Percentiles rank a stretch among this genome's conserved stretches.
These are phyloP conservation scores for Coniochaeta sp. DNA, from an alignment of 2,329 filamentous ascomycete species.

Conservation along the genomic window DNA sequence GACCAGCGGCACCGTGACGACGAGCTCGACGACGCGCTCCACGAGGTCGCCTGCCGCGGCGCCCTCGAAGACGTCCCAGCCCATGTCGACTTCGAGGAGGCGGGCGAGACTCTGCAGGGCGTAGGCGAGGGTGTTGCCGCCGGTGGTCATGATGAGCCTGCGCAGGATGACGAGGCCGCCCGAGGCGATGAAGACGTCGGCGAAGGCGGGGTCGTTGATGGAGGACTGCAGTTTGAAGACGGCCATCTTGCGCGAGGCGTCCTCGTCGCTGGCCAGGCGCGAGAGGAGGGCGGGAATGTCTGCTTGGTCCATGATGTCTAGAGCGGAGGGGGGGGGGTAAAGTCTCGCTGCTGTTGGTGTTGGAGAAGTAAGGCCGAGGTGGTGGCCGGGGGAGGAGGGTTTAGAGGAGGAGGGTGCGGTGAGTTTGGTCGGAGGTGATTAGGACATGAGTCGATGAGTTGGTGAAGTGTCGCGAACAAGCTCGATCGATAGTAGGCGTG, in stretches of 20 bases:
- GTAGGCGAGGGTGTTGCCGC: conserved; percentile 92
- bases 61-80: conserved; percentile 80
- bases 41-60: conserved; percentile 57
- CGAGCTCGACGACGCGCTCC: conserved; percentile 77
- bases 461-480: neutral
- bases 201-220: conserved; percentile 93
- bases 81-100: conserved; percentile 91
- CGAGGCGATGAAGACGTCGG: conserved; percentile 89
- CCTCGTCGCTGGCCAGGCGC: conserved; percentile 63
- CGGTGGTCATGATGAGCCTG: conserved; percentile 74
- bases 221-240: conserved; percentile 95
- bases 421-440: neutral
- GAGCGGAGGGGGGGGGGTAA: too few relatives aligned
- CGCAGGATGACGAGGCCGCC: conserved; percentile 77
- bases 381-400: neutral
- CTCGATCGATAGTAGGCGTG: neutral
- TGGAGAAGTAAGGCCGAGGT: neutral
- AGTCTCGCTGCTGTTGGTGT: neutral
- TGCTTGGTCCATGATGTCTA: conserved; percentile 55
- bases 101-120: conserved; percentile 82
- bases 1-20: conserved; percentile 91
- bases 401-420: neutral
- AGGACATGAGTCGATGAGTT: neutral
- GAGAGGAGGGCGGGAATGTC: conserved; percentile 58
- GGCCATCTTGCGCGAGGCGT: conserved; percentile 95